Conservation (phyloP, 1,284 basidiomycete species). For the Amylostereum areolatum region DNA sequence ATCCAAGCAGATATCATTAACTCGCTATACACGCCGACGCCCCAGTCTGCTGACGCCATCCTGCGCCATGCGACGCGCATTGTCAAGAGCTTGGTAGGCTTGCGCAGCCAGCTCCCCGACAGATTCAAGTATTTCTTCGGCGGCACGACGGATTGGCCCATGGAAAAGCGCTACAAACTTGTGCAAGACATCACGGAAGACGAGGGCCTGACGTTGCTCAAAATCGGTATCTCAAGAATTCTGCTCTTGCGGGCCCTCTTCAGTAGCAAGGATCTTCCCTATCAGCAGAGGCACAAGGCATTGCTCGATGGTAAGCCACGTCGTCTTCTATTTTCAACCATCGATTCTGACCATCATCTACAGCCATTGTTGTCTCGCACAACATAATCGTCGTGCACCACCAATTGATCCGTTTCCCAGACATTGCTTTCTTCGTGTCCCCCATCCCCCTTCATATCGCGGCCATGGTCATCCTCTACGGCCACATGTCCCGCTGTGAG, state of each 20-base stretch:
- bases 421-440: conserved; percentile 79
- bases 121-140: conserved; percentile 65
- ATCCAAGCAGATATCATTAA: conserved; percentile 84
- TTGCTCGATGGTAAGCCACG: conserved; percentile 60
- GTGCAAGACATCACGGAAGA: conserved; percentile 72
- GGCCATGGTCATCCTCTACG: conserved; percentile 82
- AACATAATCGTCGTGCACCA: conserved; percentile 79
- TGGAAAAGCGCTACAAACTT: conserved; percentile 56
- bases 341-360: conserved; percentile 4
- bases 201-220: conserved; percentile 71
- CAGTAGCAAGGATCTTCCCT: conserved; percentile 62
- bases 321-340: background rate
- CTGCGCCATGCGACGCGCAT: conserved; percentile 73
- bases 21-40: conserved; percentile 68
- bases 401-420: conserved; percentile 72
- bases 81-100: conserved; percentile 65
- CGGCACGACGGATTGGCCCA: conserved; percentile 65
- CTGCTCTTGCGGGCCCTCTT: conserved; percentile 70
- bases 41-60: conserved; percentile 57
- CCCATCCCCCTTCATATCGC: conserved; percentile 81
- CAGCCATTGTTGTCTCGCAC: conserved; percentile 77
- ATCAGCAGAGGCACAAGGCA: conserved; percentile 57
- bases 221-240: conserved; percentile 75
- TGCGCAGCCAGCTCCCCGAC: conserved; percentile 59
- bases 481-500: conserved; percentile 72